Base-by-base conservation (phyloP, 2,329 filamentous ascomycete genomes). In the Fusarium nisikadoi region DNA sequence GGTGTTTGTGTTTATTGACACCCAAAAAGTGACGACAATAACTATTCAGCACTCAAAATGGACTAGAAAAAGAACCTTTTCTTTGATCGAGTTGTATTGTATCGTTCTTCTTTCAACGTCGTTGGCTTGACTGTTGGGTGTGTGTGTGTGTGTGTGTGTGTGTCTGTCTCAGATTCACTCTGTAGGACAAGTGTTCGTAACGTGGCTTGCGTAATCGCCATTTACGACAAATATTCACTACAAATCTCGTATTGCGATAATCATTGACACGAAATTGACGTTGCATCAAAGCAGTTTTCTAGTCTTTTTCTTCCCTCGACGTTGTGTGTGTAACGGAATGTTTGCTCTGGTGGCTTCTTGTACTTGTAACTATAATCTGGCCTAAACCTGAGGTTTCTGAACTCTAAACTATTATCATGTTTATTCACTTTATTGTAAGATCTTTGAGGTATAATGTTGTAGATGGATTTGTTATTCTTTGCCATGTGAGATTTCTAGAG, bases 201-300 rank as follows among this genome's bases (percentile, higher is more conserved):
- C 38, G 47, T 55, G 65, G 66, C 66, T 69, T 69, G 65, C 66
- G 58, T 69, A 69, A 69, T 58, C 52, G 46, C 27, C 25, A 43
- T 53, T 53, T 58, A 58, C 49, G 16, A 41, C 14, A 41, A 16
- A 39, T 36, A 52, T 46, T 38, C 6, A 33, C 65, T 52, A 19
- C 10, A 8, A 20, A 11, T 12, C 19, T 29, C n/a, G 35, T 52
- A 16, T 52, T 33, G n/a, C 29, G 35, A 50, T 19, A n/a, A 36
- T 35, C 23, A 52, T 36, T 14, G 6, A 23, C 33, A 27, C 16
- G 42, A 54, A 31, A 25, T 14, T 27, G 20, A 39, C 16, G n/a
- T 31, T 45, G 2, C 43, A 52, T 45, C 14, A 14, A 8, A 17
- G 3, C 3, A 19, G 13, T 7, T 27, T 6, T 17, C 25, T 33